Base-by-base conservation (phyloP, 2,329 filamentous ascomycete genomes). In the Immersiporthe knoxdaviesiana region DNA sequence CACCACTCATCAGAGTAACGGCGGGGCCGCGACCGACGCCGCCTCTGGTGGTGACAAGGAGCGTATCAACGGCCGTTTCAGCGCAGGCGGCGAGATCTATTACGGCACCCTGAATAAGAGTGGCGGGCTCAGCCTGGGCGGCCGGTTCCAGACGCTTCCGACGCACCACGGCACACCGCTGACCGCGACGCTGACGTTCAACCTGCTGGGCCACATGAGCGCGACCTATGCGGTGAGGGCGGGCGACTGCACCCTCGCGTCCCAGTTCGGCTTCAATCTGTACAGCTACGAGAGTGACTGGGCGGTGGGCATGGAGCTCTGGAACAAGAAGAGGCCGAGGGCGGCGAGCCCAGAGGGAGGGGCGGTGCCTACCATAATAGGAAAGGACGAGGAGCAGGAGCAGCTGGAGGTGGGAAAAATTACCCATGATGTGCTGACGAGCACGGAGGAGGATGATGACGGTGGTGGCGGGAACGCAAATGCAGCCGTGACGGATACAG, bases 221-320 rank as follows among this genome's bases (percentile, higher is more conserved):
- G 93, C 94, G 47, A 97, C 90, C 21, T 99, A 99, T 78, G 92
- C 96, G 0, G 92, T 98, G 62, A 91, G 93, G 76, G 95, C 95
- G 1, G 88, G 88, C 44, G 89, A 93, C 75, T 88, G 97, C 74
- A 92, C 93, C 14, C 86, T 99, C 63, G 96, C 94, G 72, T 97
- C 94, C 30, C 90, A 92, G 63, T 95, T 98, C 81, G 94, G 97
- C 77, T 99, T 99, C 81, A 99, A 99, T 76, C 92, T 97, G 63
- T 98, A 97, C 81, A 97, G 93, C 78, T 99, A 97, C 82, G 96
- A 99, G 82, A 97, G 93, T 77, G 92, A 96, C 69, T 91, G 97
- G 84, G 91, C 94, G 35, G 87, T 98, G 32, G 96, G 96, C 18
- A 92, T 93, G 82, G 96, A 99, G 81, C 83, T 98, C 58, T 99